phyloP scores from a whole-genome alignment of 371 early-diverging fungal genomes.

The Smittium culicis region DNA sequence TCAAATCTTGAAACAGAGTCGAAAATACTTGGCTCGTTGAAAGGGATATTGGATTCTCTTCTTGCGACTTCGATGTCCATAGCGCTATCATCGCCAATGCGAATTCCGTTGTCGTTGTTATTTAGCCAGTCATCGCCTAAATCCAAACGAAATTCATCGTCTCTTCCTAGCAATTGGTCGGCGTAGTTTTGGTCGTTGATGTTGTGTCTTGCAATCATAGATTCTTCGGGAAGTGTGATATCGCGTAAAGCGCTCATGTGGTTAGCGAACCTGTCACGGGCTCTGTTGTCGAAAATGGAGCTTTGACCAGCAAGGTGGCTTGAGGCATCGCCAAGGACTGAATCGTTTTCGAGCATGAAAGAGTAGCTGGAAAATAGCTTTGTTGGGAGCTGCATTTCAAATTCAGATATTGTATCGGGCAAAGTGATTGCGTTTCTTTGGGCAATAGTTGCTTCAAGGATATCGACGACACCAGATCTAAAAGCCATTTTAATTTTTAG shows the following conservation, averaged over 20 bases:
- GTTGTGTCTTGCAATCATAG: constrained; percentile 24
- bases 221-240: constrained; percentile 38
- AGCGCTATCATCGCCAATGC: constrained; percentile 4
- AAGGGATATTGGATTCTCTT: constrained; percentile 3
- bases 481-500: constrained; percentile 88
- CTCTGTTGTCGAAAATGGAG: constrained; percentile 9
- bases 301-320: neutral
- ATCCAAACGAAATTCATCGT: constrained; percentile 41
- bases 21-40: neutral
- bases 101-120: constrained; percentile 13
- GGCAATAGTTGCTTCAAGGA: constrained; percentile 63
- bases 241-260: constrained; percentile 38
- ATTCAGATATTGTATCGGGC: constrained; percentile 71
- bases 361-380: constrained; percentile 26
- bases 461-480: constrained; percentile 70
- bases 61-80: constrained; percentile 13
- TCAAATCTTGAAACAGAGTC: constrained; percentile 3
- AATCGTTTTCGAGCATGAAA: constrained; percentile 33
- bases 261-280: constrained; percentile 21
- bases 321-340: neutral
- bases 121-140: constrained; percentile 34
- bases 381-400: constrained; percentile 75
- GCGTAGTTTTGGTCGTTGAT: constrained; percentile 31
- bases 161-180: constrained; percentile 33
- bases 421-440: constrained; percentile 71